These are phyloP conservation scores for Apophysomyces elegans DNA, from an alignment of 371 early-diverging fungal species.

Conservation along the genomic window DNA sequence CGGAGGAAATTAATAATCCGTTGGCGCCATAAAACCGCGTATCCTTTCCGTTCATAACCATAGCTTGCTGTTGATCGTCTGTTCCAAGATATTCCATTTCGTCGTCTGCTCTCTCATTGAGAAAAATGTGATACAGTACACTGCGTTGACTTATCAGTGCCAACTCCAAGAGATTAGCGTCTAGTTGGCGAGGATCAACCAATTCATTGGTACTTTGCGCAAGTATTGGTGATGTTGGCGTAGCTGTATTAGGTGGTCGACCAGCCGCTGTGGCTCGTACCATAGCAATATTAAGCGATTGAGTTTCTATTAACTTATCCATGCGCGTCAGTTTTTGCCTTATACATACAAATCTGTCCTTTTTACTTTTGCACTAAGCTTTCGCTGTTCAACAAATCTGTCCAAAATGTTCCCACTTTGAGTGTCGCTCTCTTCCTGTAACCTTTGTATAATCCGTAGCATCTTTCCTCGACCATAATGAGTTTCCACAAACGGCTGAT, in stretches of 20 bases:
- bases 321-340: neutral
- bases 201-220: constrained; percentile 37
- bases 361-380: constrained; percentile 45
- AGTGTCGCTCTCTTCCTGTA: constrained; percentile 87
- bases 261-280: constrained; percentile 32
- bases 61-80: constrained; percentile 33
- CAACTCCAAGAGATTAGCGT: constrained; percentile 75
- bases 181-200: constrained; percentile 79
- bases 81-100: constrained; percentile 41
- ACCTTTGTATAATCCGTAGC: constrained; percentile 81
- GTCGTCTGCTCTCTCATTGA: constrained; percentile 61
- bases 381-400: constrained; percentile 58
- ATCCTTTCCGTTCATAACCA: constrained; percentile 49
- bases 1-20: constrained; percentile 54
- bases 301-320: constrained; percentile 48
- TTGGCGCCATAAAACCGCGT: constrained; percentile 53
- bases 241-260: constrained; percentile 21
- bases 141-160: constrained; percentile 80
- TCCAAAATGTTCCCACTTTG: constrained; percentile 80
- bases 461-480: constrained; percentile 89
- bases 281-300: constrained; percentile 37
- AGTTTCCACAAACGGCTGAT: constrained; percentile 78
- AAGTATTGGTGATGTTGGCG: constrained; percentile 14
- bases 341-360: neutral
- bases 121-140: constrained; percentile 77